Conservation (phyloP, 352 stramenopile species). For the Phytopythium cucurbitacearum region DNA sequence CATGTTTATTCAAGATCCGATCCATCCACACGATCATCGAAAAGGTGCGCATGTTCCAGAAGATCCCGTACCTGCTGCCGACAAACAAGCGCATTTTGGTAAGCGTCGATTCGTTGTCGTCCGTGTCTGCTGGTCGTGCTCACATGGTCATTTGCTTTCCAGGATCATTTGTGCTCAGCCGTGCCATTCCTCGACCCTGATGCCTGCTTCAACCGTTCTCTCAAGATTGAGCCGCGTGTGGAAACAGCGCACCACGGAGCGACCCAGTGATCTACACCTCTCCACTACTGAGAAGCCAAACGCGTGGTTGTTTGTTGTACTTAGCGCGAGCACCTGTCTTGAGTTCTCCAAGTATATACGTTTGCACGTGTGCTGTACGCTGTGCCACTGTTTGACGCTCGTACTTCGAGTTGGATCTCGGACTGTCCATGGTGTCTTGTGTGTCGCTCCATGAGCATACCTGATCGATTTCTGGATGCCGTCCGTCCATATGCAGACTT, state of each 20-base stretch:
- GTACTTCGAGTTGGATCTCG: too few species aligned
- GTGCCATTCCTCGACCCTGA: conserved; percentile 60
- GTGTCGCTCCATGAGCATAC: too few species aligned
- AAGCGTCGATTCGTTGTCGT: conserved; percentile 10
- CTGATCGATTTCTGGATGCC: too few species aligned
- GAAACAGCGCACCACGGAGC: conserved; percentile 8
- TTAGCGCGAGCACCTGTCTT: too few species aligned
- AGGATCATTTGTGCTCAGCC: conserved; percentile 78
- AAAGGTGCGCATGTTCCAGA: conserved; percentile 58
- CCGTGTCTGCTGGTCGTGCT: conserved; percentile 1
- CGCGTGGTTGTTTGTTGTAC: too few species aligned
- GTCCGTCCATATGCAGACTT: too few species aligned
- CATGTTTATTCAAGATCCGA: conserved; percentile 35
- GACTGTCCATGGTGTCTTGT: too few species aligned
- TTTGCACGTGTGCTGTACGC: too few species aligned
- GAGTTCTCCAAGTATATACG: too few species aligned
- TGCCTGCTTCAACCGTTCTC: conserved; percentile 71
- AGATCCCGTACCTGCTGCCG: conserved; percentile 73
- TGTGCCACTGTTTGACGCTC: too few species aligned
- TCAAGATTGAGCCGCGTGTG: conserved; percentile 81
- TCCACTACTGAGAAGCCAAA: too few species aligned
- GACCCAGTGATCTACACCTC: neutral
- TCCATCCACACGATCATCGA: conserved; percentile 60
- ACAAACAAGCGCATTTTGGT: conserved; percentile 82
- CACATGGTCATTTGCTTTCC: neutral